Percentiles rank a stretch among this genome's conserved stretches.
Evolutionary conservation across 2,329 filamentous ascomycete species (phyloP).

Genomic region (Paecilomyces formosus): DNA sequence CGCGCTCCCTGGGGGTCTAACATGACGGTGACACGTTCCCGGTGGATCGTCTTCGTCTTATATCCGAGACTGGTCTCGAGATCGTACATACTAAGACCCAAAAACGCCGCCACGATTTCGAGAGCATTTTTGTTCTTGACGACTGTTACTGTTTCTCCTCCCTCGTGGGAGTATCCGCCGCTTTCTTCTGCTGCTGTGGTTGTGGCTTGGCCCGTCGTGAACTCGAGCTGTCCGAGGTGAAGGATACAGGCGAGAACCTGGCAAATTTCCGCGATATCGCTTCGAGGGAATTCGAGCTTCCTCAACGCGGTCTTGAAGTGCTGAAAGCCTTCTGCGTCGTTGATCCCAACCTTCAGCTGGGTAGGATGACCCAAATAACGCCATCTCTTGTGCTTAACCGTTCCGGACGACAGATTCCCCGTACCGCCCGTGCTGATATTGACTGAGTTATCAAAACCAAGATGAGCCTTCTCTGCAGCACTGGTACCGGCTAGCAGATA

Average conservation of each 20-base stretch:
- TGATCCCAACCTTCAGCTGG: conserved; percentile 93
- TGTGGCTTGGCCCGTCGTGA: conserved; percentile 73
- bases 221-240: conserved; percentile 97
- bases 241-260: conserved; percentile 88
- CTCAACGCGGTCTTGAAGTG: conserved; percentile 94
- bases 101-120: conserved; percentile 81
- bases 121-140: conserved; percentile 93
- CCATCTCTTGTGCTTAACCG: conserved; percentile 70
- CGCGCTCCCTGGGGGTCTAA: conserved; percentile 85
- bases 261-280: conserved; percentile 94
- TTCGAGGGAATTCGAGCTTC: conserved; percentile 87
- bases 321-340: conserved; percentile 91
- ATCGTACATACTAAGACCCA: conserved; percentile 73
- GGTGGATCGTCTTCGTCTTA: conserved; percentile 93
- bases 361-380: conserved; percentile 93
- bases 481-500: conserved; percentile 92
- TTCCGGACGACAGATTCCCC: conserved; percentile 48
- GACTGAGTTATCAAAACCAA: conserved; percentile 53
- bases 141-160: conserved; percentile 73
- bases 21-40: conserved; percentile 98
- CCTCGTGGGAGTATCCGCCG: conserved; percentile 92
- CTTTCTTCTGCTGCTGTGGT: conserved; percentile 79
- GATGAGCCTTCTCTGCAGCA: conserved; percentile 77
- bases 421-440: conserved; percentile 32
- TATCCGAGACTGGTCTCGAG: conserved; percentile 86